Evolutionary conservation across 2,329 filamentous ascomycete species (phyloP).

Genomic region (Plenodomus tracheiphilus): DNA sequence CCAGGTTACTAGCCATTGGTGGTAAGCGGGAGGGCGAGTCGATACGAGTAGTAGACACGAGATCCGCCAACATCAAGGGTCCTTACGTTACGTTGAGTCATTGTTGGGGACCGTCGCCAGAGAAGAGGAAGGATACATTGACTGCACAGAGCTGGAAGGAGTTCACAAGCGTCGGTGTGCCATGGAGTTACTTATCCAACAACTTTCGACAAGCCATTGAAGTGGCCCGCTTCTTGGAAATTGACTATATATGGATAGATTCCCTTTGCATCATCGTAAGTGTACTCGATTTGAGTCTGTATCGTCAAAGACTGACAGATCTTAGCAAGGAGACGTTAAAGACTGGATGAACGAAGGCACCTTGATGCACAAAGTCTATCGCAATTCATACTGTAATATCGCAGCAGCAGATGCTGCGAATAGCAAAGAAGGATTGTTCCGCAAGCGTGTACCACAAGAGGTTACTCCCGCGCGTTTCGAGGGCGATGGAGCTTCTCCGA

Average conservation of each 20-base stretch:
- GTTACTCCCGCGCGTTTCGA: conserved; percentile 1
- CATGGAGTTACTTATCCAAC: conserved; percentile 8
- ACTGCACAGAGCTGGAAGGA: not conserved
- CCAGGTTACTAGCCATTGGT: conserved; percentile 1
- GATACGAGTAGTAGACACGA: conserved; percentile 11
- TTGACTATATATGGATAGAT: conserved; percentile 30
- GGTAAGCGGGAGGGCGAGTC: conserved; percentile 4
- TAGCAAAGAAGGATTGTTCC: conserved; percentile 21
- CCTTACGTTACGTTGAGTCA: conserved; percentile 28
- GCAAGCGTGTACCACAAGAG: conserved; percentile 10
- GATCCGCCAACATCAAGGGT: conserved; percentile 3
- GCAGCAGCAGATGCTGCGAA: conserved; percentile 23
- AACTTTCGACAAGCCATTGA: conserved; percentile 29
- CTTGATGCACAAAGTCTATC: conserved; percentile 32
- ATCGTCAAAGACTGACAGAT: not conserved
- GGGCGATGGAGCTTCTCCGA: not conserved
- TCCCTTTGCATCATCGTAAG: conserved; percentile 14
- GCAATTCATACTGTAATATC: conserved; percentile 30
- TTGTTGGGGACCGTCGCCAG: conserved; percentile 17
- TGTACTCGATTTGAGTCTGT: not conserved
- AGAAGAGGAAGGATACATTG: not conserved
- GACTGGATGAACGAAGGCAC: conserved; percentile 19
- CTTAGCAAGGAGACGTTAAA: conserved; percentile 10
- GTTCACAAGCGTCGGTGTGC: conserved; percentile 1
- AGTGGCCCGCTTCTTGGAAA: conserved; percentile 20